These are phyloP conservation scores for Flammula alnicola DNA, from an alignment of 1,284 basidiomycete genomes.

Conservation along the genomic window DNA sequence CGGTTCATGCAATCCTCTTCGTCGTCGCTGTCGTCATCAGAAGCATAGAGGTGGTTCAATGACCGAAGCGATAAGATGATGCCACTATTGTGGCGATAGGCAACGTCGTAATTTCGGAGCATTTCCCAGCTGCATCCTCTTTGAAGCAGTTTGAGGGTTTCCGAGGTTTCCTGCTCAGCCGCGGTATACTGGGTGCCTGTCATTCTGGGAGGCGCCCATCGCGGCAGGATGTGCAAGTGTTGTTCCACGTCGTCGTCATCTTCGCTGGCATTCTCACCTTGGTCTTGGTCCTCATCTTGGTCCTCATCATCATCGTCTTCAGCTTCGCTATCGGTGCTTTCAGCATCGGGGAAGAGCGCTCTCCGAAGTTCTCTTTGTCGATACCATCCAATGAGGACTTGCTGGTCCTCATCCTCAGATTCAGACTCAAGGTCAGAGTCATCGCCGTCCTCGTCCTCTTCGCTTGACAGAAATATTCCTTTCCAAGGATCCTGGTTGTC, in stretches of 20 bases:
- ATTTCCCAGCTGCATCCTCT: slow-evolving; percentile 65
- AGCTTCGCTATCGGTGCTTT: slow-evolving; percentile 29
- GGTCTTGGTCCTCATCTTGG: not conserved
- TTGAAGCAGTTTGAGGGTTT: slow-evolving; percentile 50
- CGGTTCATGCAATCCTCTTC: slow-evolving; percentile 29
- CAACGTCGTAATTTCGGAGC: slow-evolving; percentile 58
- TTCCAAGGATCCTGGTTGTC: slow-evolving; percentile 63
- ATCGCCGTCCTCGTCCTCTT: slow-evolving; percentile 35
- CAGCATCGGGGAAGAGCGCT: too few relatives aligned
- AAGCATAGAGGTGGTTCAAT: slow-evolving; percentile 30
- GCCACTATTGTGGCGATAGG: slow-evolving; percentile 57
- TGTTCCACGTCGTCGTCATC: slow-evolving; percentile 30
- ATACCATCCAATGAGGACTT: too few relatives aligned
- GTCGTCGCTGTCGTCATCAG: slow-evolving; percentile 34
- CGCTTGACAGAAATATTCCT: slow-evolving; percentile 59
- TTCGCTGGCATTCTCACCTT: slow-evolving; percentile 23
- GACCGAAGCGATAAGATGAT: slow-evolving; percentile 47
- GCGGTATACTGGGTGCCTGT: slow-evolving; percentile 41
- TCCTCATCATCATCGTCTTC: slow-evolving; percentile 32
- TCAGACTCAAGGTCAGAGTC: slow-evolving; percentile 30
- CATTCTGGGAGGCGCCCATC: slow-evolving; percentile 61
- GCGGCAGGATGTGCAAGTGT: slow-evolving; percentile 43
- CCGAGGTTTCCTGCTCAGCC: slow-evolving; percentile 32
- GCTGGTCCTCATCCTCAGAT: not conserved
- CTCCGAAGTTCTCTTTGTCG: too few relatives aligned